Evolutionary conservation across 768 basidiomycete genomes (phyloP).

Genomic region (Psilocybe azurescens): DNA sequence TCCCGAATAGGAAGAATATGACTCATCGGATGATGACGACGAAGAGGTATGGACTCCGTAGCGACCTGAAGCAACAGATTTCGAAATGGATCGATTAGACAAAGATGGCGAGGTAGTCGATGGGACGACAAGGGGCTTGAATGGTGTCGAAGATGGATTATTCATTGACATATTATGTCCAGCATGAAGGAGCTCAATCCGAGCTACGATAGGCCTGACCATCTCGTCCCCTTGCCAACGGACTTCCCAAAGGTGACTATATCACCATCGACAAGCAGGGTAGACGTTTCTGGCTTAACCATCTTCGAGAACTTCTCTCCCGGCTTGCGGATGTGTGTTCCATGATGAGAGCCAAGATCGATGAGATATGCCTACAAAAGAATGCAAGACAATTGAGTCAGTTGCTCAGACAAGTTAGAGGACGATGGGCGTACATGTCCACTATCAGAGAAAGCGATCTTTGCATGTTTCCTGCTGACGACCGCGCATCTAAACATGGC

Average conservation of each 20-base stretch:
- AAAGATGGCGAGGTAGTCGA: conserved; percentile 23
- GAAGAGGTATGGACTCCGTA: conserved; percentile 61
- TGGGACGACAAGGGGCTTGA: conserved; percentile 37
- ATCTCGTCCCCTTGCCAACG: conserved; percentile 64
- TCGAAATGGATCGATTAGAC: conserved; percentile 17
- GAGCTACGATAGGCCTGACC: conserved; percentile 67
- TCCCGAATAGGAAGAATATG: conserved; percentile 33
- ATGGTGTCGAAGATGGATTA: conserved; percentile 17
- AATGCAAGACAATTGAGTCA: conserved; percentile 18
- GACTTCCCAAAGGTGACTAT: conserved; percentile 78
- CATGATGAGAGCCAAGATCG: conserved; percentile 78
- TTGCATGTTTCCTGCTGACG: conserved; percentile 80
- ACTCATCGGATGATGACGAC: conserved; percentile 53
- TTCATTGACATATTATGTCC: conserved; percentile 1
- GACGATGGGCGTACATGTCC: conserved; percentile 57
- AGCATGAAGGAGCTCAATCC: conserved; percentile 58
- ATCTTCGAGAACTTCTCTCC: conserved; percentile 53
- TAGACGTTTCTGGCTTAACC: conserved; percentile 61
- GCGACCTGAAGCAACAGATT: conserved; percentile 52
- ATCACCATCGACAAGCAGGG: conserved; percentile 68
- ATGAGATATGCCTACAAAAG: conserved; percentile 65
- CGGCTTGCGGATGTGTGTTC: conserved; percentile 66
- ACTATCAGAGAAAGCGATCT: conserved; percentile 72
- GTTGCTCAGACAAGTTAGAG: conserved; percentile 21
- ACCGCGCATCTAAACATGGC: conserved; percentile 80